Conservation (phyloP, 768 basidiomycete species). For the Podaxis rugospora region DNA sequence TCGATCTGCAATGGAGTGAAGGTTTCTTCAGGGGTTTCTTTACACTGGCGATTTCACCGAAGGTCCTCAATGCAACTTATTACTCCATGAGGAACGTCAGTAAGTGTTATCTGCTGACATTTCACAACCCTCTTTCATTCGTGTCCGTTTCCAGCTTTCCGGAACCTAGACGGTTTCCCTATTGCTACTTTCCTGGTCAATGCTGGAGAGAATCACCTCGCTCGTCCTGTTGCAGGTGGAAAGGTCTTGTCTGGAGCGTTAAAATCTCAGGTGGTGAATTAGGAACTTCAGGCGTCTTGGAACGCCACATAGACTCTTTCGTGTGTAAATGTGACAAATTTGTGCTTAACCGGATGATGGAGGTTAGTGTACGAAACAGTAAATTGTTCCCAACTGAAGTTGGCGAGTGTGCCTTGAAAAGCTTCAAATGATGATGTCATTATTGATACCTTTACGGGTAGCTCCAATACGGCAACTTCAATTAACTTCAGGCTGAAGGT, state of each 20-base stretch:
- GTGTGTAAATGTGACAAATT: too few relatives aligned
- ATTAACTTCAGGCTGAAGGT: too few relatives aligned
- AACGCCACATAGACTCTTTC: not conserved
- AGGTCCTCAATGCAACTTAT: constrained; percentile 45
- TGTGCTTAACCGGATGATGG: too few relatives aligned
- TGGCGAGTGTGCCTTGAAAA: too few relatives aligned
- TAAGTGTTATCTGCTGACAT: constrained; percentile 20
- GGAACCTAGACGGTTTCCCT: constrained; percentile 41
- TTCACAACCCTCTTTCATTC: not conserved
- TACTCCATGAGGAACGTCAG: constrained; percentile 48
- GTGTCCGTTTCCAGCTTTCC: constrained; percentile 21
- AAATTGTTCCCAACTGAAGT: too few relatives aligned
- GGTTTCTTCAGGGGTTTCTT: constrained; percentile 58
- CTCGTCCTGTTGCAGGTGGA: constrained; percentile 47
- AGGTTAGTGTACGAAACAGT: too few relatives aligned
- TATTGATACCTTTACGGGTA: too few relatives aligned
- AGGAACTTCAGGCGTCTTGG: not conserved
- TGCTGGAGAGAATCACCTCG: constrained; percentile 39
- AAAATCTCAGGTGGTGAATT: constrained; percentile 21
- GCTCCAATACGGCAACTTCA: too few relatives aligned
- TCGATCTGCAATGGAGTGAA: constrained; percentile 58
- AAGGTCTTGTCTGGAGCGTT: constrained; percentile 39
- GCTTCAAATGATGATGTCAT: too few relatives aligned
- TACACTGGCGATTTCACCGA: constrained; percentile 44
- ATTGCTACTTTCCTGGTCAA: constrained; percentile 39